A percentile compares a stretch with the other conserved stretches of the same genome.
phyloP scores from a whole-genome alignment of 2,329 filamentous ascomycete genomes.

The Fusarium kyushuense region DNA sequence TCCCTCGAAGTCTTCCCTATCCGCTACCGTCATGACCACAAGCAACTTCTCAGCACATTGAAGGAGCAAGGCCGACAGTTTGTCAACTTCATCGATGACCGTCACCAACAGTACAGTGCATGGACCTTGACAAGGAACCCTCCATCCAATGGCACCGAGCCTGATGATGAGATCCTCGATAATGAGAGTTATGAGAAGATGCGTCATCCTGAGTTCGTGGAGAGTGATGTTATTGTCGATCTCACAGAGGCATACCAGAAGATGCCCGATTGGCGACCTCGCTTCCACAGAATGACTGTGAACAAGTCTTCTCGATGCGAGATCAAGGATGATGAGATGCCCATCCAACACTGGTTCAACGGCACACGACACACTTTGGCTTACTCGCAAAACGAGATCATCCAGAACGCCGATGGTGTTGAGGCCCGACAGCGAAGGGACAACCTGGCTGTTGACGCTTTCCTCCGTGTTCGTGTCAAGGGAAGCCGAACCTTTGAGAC shows the following conservation, averaged over 20 bases:
- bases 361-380: conserved; percentile 48
- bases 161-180: conserved; percentile 52
- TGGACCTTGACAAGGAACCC: conserved; percentile 58
- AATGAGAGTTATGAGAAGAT: conserved; percentile 50
- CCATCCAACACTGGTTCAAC: conserved; percentile 56
- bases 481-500: conserved; percentile 53
- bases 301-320: conserved; percentile 51
- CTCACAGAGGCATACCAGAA: conserved; percentile 57
- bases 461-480: conserved; percentile 53
- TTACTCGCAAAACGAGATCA: conserved; percentile 52
- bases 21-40: conserved; percentile 53
- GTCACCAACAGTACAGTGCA: conserved; percentile 56
- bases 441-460: conserved; percentile 51
- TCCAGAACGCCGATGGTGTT: conserved; percentile 53
- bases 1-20: conserved; percentile 56
- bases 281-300: conserved; percentile 48
- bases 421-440: conserved; percentile 55
- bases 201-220: conserved; percentile 56
- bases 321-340: conserved; percentile 52
- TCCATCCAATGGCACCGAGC: conserved; percentile 43
- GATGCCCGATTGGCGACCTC: conserved; percentile 55
- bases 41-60: conserved; percentile 52
- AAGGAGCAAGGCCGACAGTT: conserved; percentile 52
- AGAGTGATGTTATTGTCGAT: conserved; percentile 59
- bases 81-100: conserved; percentile 51